Base-by-base conservation (phyloP, 2,329 filamentous ascomycete genomes). In the Dothidotthia symphoricarpi region DNA sequence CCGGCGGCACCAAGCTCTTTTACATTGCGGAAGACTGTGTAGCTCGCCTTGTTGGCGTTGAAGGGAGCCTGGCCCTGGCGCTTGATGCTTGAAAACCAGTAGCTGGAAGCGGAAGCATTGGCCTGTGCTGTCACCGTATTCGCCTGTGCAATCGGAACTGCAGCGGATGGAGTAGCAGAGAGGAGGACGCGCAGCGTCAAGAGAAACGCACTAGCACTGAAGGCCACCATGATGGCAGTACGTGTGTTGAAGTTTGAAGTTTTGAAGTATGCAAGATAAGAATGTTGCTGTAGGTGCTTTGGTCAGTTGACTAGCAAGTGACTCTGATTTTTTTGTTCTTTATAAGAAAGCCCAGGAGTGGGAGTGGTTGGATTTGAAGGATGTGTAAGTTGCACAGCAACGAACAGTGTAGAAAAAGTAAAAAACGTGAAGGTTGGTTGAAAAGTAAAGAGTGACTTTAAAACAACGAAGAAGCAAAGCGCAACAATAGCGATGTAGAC, bases 81-180 rank as follows among this genome's bases (percentile, higher is more conserved):
- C 54, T 81, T 62, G 57, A 93, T 83, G 46, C 73, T 73, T 24
- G 78, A 75, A 39, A 93, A 66, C 88, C 88, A 94, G 75, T 85
- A 93, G 57, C 58, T 49, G 35, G 63, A 59, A 10, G 45, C 53
- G 22, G 53, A 49, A 38, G 54, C 26, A 16, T 41, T 36, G 36
- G 49, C 42, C 40, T 32, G 43, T 44, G 41, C 36, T n/a, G 34
- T 30, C 10, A 34, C 41, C 6, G 11, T 11, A 14, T 5, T 5
- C n/a, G 47, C 39, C 34, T 57, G 53, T 28, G 59, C 57, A 31
- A 63, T 48, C 29, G 63, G 59, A 12, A 53, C 56, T 30, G 59
- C 57, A 40, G 55, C 39, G 13, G 60, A 53, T 15, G 58, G 55
- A 16, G 53, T 42, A 31, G 55, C 55, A 25, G 61, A 58, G 39